Percentiles rank a stretch among this genome's conserved stretches.
phyloP scores from a whole-genome alignment of 352 stramenopile species.

The Pythium angustatum region DNA sequence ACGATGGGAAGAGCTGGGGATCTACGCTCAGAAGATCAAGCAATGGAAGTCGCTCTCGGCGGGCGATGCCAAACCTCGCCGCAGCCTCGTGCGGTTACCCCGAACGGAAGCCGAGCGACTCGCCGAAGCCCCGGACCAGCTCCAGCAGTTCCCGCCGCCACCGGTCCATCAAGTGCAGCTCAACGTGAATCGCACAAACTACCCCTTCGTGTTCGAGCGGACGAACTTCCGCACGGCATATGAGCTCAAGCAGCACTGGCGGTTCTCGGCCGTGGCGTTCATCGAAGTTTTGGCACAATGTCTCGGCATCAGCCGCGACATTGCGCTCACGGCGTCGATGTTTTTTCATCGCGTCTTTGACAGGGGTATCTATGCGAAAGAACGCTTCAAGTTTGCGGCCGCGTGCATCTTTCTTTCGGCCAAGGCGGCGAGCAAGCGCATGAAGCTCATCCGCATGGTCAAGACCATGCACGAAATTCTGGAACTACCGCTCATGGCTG shows the following conservation, averaged over 20 bases:
- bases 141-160: slow-evolving; percentile 74
- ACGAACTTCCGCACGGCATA: slow-evolving; percentile 52
- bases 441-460: slow-evolving; percentile 87
- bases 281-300: slow-evolving; percentile 77
- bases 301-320: slow-evolving; percentile 64
- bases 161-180: slow-evolving; percentile 37
- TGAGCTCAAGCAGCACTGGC: slow-evolving; percentile 83
- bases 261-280: slow-evolving; percentile 76
- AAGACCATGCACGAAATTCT: slow-evolving; percentile 85
- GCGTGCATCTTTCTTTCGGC: slow-evolving; percentile 81
- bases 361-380: slow-evolving; percentile 72
- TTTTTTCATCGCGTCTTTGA: slow-evolving; percentile 86
- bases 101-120: slow-evolving; percentile 67
- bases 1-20: slow-evolving; percentile 82
- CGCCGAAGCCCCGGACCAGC: slow-evolving; percentile 63
- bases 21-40: slow-evolving; percentile 79
- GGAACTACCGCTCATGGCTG: slow-evolving; percentile 62
- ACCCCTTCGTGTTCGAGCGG: slow-evolving; percentile 73
- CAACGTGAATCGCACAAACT: slow-evolving; percentile 75
- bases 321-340: slow-evolving; percentile 68
- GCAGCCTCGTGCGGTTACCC: slow-evolving; percentile 50
- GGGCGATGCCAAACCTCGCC: slow-evolving; percentile 67
- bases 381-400: slow-evolving; percentile 82
- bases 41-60: slow-evolving; percentile 74
- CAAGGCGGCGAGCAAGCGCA: slow-evolving; percentile 84